A percentile compares a stretch with the other conserved stretches of the same genome.
Conservation (phyloP, 2,329 filamentous ascomycete species). For the Daldinia eschscholtzii region DNA sequence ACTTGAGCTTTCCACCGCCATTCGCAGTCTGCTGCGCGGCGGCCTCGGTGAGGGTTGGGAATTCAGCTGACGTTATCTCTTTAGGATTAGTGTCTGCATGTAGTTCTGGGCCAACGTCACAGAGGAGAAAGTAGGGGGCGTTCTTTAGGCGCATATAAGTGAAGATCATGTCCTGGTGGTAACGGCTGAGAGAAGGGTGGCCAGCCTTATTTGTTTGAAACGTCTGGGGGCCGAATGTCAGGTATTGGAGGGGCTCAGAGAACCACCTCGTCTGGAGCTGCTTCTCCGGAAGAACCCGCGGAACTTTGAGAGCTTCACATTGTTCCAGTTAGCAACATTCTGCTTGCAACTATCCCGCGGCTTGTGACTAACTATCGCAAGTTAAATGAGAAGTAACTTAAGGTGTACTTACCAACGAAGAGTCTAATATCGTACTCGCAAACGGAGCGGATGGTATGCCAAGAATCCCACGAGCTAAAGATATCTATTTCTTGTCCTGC, state of each 20-base stretch:
- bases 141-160: conserved; percentile 74
- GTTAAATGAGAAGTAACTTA: not conserved
- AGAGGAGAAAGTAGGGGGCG: conserved; percentile 73
- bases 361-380: not conserved
- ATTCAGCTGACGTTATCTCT: conserved; percentile 60
- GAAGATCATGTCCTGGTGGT: conserved; percentile 72
- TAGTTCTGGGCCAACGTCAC: conserved; percentile 68
- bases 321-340: conserved; percentile 30
- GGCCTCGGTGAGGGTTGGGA: conserved; percentile 78
- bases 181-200: conserved; percentile 70
- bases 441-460: conserved; percentile 86
- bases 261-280: conserved; percentile 77
- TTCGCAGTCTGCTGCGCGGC: conserved; percentile 58
- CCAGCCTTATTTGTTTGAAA: conserved; percentile 73
- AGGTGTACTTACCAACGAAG: conserved; percentile 77
- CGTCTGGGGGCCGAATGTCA: conserved; percentile 65
- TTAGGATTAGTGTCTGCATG: conserved; percentile 52
- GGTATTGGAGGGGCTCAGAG: conserved; percentile 73
- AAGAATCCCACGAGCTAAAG: conserved; percentile 91
- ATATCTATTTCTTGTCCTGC: conserved; percentile 71
- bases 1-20: conserved; percentile 63
- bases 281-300: conserved; percentile 69
- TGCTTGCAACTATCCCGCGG: not conserved
- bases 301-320: conserved; percentile 66
- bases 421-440: conserved; percentile 88